Conservation (phyloP, 257 asterid genomes). For the Capsicum rhomboideum region DNA sequence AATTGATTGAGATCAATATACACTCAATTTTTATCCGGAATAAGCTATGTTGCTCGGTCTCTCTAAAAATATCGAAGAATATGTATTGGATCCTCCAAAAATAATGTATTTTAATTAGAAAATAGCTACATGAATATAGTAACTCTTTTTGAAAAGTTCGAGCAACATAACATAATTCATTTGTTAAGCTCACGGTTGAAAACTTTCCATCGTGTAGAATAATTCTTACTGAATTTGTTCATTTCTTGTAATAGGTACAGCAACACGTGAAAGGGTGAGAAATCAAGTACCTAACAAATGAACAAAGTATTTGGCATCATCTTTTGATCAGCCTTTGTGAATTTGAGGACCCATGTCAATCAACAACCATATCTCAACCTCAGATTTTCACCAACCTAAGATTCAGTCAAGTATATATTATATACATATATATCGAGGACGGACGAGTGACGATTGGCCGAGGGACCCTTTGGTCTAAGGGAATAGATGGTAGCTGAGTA, state of each 20-base stretch:
- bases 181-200: not conserved
- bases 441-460: not conserved
- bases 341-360: not conserved
- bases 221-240: not conserved
- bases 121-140: not conserved
- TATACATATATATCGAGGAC: not conserved
- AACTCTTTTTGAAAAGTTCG: not conserved
- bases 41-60: not conserved
- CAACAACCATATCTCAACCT: not conserved
- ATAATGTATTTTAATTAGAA: not conserved
- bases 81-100: not conserved
- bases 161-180: not conserved
- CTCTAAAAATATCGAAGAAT: not conserved
- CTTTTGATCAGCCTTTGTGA: not conserved
- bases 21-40: not conserved
- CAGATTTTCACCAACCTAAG: not conserved
- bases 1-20: not conserved
- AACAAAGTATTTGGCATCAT: not conserved
- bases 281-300: not conserved
- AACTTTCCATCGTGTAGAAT: not conserved
- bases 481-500: not conserved
- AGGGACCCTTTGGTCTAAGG: not conserved
- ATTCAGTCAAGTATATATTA: not conserved
- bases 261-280: not conserved
- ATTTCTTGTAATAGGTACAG: not conserved